Evolutionary conservation across 225 moss, liverwort and hornwort species (phyloP).

Genomic region (Polytrichum formosum): DNA sequence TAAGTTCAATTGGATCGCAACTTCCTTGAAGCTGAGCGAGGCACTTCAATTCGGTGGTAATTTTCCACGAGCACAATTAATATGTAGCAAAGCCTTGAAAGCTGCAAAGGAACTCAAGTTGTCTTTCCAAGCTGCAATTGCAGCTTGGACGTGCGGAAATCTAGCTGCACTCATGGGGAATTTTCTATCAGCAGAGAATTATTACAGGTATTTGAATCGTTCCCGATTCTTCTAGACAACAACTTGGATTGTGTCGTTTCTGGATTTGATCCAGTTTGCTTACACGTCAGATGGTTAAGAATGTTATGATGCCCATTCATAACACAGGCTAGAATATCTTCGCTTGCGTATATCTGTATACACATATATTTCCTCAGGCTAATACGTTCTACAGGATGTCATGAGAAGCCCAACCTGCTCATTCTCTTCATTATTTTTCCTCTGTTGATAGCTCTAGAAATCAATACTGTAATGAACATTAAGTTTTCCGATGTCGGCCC

Average conservation of each 20-base stretch:
- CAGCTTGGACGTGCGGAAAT: not conserved
- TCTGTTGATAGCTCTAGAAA: no score
- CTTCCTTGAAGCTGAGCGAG: not conserved
- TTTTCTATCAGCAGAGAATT: conserved; percentile 4
- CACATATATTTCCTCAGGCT: not conserved
- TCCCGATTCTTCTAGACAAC: not conserved
- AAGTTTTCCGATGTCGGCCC: no score
- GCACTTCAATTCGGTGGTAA: not conserved
- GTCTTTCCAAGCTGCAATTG: not conserved
- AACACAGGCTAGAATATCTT: not conserved
- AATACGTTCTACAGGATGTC: not conserved
- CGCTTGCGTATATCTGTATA: not conserved
- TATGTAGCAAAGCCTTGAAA: not conserved
- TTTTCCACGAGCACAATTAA: not conserved
- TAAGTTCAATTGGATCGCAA: not conserved
- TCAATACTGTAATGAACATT: not conserved
- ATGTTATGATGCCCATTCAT: not conserved
- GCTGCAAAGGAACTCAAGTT: conserved; percentile 1
- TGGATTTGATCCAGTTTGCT: not conserved
- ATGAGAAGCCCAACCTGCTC: not conserved
- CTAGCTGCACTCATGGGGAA: not conserved
- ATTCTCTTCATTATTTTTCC: no score
- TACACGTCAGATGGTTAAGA: not conserved
- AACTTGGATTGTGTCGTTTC: not conserved
- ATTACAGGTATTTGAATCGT: not conserved